Evolutionary conservation across 192 early-diverging fungal genomes (phyloP), one percentile per base, ranked within the genome.

Genomic region (Funneliformis mosseae): DNA sequence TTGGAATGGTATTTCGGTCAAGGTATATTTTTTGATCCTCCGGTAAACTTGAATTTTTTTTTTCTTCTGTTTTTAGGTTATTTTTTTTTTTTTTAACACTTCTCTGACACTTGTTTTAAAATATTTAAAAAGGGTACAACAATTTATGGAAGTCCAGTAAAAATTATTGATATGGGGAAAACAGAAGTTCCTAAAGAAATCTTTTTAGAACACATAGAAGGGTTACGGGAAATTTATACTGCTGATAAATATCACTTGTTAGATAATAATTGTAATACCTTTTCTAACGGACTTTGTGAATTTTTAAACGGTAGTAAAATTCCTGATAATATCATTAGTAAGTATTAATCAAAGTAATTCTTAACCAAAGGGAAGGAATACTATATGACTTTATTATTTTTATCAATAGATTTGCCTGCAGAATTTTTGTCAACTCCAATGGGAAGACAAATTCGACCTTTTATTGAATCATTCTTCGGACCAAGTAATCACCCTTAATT

Each of bases 191-290:
- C 94, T 33, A 74, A 87, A 67, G 92, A 94, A 10, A 88, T 95
- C 7, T 89, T 93, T 59, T 81, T 83, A 33, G 93, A 94, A 78
- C 94, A 92, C 72, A 84, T 97, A 42, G 87, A 94, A 55, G 88
- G 85, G 21, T 82, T 96, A 83, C 76, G 88, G 5, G 77, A 82
- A 38, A 74, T 76, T 5, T 93, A 86, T 71, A 89, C 88, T 67
- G 85, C 93, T 1, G 93, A 93, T 41, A 90, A 91, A 62, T 97
- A 97, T 81, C 94, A 96, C 85, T 80, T 97, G 42, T 86, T 97
- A 33, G 91, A 97, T 77, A 93, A 94, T 83, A 97, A 97, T 84
- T 97, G 96, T 89, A 97, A 93, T 80, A 90, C 84, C 18, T 95
- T 96, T 70, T 88, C 91, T 11, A 90, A 93, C 71, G 92, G 94